phyloP scores from a whole-genome alignment of 2,329 filamentous ascomycete genomes.

The Trichophyton mentagrophytes region DNA sequence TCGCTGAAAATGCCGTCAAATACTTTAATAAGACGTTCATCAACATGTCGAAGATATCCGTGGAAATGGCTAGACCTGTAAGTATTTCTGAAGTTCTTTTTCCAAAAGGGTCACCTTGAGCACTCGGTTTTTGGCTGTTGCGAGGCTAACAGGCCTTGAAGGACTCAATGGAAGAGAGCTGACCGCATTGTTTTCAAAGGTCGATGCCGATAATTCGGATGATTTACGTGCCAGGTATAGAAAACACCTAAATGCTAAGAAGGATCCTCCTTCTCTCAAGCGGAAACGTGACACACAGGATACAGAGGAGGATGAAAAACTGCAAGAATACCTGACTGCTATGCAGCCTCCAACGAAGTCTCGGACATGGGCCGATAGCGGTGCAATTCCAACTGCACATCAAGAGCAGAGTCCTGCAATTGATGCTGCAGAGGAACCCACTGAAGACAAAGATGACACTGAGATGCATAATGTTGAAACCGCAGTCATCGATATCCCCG shows the following conservation, averaged over 20 bases:
- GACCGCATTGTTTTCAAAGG: slow-evolving; percentile 27
- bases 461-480: neutral
- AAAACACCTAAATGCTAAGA: slow-evolving; percentile 14
- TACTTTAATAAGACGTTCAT: slow-evolving; percentile 95
- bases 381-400: slow-evolving; percentile 23
- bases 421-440: neutral
- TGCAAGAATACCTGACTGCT: slow-evolving; percentile 73
- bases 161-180: slow-evolving; percentile 26
- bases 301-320: slow-evolving; percentile 58
- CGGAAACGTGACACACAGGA: slow-evolving; percentile 41
- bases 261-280: slow-evolving; percentile 23
- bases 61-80: slow-evolving; percentile 78
- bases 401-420: slow-evolving; percentile 9
- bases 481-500: neutral
- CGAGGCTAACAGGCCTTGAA: slow-evolving; percentile 13
- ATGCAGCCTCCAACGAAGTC: slow-evolving; percentile 59
- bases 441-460: neutral
- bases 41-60: slow-evolving; percentile 84
- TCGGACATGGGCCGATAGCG: slow-evolving; percentile 50
- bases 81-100: slow-evolving; percentile 20
- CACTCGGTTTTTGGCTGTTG: neutral
- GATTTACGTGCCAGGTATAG: slow-evolving; percentile 16
- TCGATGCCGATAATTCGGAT: slow-evolving; percentile 25
- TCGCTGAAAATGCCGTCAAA: slow-evolving; percentile 70
- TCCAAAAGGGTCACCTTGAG: neutral